Percentiles rank a stretch among this genome's conserved stretches.
phyloP scores from a whole-genome alignment of 2,329 filamentous ascomycete genomes.

The Cladosporium velox region DNA sequence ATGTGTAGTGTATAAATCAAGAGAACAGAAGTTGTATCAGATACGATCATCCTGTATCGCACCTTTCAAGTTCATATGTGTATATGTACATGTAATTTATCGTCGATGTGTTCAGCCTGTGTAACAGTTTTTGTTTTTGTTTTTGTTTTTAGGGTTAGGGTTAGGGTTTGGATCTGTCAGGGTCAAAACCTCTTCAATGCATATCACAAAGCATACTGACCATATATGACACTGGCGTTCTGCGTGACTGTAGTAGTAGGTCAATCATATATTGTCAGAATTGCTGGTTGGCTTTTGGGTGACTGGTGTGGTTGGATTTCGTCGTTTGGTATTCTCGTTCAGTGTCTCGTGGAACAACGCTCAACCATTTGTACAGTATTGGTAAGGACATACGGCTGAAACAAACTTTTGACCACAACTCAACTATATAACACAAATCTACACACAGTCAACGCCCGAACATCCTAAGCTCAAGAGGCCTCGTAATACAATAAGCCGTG shows the following conservation, averaged over 20 bases:
- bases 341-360: background rate
- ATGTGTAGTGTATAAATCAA: background rate
- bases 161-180: background rate
- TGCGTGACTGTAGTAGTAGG: background rate
- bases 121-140: background rate
- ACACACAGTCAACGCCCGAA: constrained; percentile 28
- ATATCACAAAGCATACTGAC: background rate
- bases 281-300: background rate
- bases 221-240: background rate
- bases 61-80: no score
- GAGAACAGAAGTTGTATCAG: no score
- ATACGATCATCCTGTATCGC: background rate
- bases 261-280: background rate
- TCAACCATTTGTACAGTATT: background rate
- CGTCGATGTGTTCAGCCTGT: no score
- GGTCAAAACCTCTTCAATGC: background rate
- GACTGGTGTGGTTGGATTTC: background rate
- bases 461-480: constrained; percentile 51
- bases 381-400: background rate
- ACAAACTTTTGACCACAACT: background rate
- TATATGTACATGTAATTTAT: background rate
- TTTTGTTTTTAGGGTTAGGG: background rate
- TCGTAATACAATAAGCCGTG: constrained; percentile 54
- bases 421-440: background rate
- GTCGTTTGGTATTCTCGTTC: background rate